Evolutionary conservation across 345 rosid genomes (phyloP).

Genomic region (Geranium brycei): DNA sequence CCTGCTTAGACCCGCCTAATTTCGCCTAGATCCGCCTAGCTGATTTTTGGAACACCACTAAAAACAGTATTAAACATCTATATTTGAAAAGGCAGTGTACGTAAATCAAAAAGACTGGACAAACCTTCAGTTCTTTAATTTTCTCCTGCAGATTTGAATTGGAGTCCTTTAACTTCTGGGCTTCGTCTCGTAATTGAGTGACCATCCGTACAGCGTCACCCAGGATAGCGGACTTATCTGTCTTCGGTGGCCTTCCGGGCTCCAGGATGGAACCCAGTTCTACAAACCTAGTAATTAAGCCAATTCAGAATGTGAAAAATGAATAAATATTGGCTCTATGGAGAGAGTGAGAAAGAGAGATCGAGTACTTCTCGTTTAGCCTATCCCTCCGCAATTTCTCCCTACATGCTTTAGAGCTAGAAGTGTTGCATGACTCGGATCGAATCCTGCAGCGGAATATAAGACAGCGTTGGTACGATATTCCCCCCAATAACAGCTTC

Average conservation of each 20-base stretch:
- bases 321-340: too few relatives aligned
- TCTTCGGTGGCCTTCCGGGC: conserved; percentile 84
- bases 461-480: background rate
- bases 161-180: conserved; percentile 73
- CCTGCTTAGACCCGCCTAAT: too few relatives aligned
- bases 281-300: conserved; percentile 39
- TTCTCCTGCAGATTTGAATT: conserved; percentile 72
- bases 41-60: background rate
- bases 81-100: too few relatives aligned
- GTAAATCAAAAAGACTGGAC: background rate
- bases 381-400: conserved; percentile 93
- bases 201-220: conserved; percentile 74
- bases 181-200: conserved; percentile 58
- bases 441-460: conserved; percentile 28
- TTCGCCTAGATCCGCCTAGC: too few relatives aligned
- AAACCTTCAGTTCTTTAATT: conserved; percentile 64
- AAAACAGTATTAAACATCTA: too few relatives aligned
- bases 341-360: background rate
- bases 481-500: background rate
- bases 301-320: background rate
- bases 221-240: conserved; percentile 81
- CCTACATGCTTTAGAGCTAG: conserved; percentile 96
- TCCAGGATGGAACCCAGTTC: conserved; percentile 65
- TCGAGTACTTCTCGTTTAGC: conserved; percentile 75
- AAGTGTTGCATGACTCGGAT: conserved; percentile 40